Conservation (phyloP, 108 stramenopile species). For the Conticribra weissflogii region DNA sequence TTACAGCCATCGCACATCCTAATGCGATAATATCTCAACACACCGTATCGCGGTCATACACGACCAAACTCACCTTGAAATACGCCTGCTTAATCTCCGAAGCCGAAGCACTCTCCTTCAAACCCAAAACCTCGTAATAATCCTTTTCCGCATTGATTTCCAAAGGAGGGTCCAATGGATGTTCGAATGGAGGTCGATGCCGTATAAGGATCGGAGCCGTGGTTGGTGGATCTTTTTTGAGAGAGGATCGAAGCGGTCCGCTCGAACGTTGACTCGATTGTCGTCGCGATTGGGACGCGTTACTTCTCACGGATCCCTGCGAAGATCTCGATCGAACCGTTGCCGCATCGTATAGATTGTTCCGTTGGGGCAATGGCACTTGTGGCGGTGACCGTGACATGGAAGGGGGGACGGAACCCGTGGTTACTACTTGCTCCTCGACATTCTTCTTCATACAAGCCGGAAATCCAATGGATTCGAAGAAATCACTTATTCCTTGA, state of each 20-base stretch:
- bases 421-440: not conserved
- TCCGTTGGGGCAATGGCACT: too few species aligned
- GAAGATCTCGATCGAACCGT: too few species aligned
- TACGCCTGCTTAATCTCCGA: slow-evolving; percentile 51
- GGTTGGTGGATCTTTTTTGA: slow-evolving; percentile 10
- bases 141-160: slow-evolving; percentile 23
- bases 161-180: slow-evolving; percentile 27
- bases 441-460: not conserved
- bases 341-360: too few species aligned
- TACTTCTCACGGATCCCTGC: too few species aligned
- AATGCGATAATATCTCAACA: too few species aligned
- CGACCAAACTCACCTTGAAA: slow-evolving; percentile 30
- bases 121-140: slow-evolving; percentile 41
- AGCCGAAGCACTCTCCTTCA: slow-evolving; percentile 13
- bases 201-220: slow-evolving; percentile 4
- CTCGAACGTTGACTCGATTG: not conserved
- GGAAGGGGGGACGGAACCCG: too few species aligned
- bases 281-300: too few species aligned
- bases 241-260: not conserved
- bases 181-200: slow-evolving; percentile 16
- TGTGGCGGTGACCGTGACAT: too few species aligned
- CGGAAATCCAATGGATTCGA: not conserved
- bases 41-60: not conserved
- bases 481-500: not conserved
- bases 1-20: too few species aligned